Evolutionary conservation across 495 filamentous ascomycete species (phyloP), one percentile per base, ranked within the genome.

Genomic region (Talaromyces thailandensis): DNA sequence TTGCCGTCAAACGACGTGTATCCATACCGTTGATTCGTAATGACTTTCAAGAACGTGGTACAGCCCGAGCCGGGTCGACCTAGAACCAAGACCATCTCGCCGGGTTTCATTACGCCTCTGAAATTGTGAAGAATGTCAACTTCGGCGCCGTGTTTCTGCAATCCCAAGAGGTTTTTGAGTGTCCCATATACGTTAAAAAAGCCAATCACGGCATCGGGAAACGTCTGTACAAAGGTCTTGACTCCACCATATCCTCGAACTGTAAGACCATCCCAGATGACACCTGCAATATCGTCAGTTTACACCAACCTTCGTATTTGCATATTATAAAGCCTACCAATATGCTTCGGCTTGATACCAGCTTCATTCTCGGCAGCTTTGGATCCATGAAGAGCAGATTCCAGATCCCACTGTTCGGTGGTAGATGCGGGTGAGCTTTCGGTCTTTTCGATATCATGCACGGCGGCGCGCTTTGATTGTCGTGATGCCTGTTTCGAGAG

Each of bases 51-150:
- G 66, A 96, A 93, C 0, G 91, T 91, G 0, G 92, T 92, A 70
- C 92, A 96, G 35, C 92, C 92, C 8, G 86, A 87, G 0, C 92
- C 93, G 0, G 93, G 93, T 59, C 89, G 83, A 11, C 93, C 92
- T 21, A 97, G 79, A 9, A 97, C 93, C 21, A 97, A 76, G 1
- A 95, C 80, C 92, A 96, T 96, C 72, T 97, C 92, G 16, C 93
- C 93, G 0, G 89, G 86, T 64, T 86, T 86, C 16, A 48, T 9
- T 1, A 48, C 43, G 43, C 43, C 43, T 48, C 43, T 18, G n/a
- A 48, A 48, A 48, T 48, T 48, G 43, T 48, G 43, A 29, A 55
- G 51, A 26, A 55, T 55, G 16, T 55, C 51, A 6, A 55, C 51
- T 87, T 43, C 91, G 90, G 51, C 76, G 2, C 84, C 86, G 64